Evolutionary conservation across 495 filamentous ascomycete genomes (phyloP).

Genomic region (Xylaria longipes): DNA sequence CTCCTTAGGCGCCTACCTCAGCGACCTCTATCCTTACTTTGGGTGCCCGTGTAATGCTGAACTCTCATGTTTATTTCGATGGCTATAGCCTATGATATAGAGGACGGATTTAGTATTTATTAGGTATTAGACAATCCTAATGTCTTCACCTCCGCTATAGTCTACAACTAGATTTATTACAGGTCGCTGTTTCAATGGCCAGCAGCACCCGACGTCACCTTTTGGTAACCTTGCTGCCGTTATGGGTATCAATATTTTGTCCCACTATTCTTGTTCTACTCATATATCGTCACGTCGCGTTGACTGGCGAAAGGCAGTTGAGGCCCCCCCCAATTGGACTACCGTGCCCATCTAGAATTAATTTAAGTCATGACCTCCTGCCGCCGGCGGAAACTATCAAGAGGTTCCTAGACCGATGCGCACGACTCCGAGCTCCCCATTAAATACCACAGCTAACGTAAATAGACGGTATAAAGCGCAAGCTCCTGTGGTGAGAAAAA

Average conservation of each 20-base stretch:
- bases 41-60: background rate
- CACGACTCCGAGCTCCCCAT: conserved; percentile 18
- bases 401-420: conserved; percentile 5
- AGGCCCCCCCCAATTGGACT: background rate
- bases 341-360: conserved; percentile 15
- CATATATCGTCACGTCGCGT: conserved; percentile 16
- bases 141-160: background rate
- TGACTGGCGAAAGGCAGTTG: conserved; percentile 11
- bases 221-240: background rate
- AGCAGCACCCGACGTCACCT: background rate
- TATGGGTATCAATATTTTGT: conserved; percentile 22
- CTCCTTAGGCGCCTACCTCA: no score
- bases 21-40: background rate
- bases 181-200: background rate
- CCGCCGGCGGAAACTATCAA: conserved; percentile 14
- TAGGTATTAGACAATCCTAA: background rate
- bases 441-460: conserved; percentile 7
- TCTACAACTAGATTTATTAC: background rate
- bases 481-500: background rate
- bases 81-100: background rate
- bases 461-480: conserved; percentile 1
- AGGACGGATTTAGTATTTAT: background rate
- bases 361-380: conserved; percentile 4
- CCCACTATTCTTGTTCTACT: conserved; percentile 17
- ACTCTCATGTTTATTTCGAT: background rate